These are phyloP conservation scores for Ustilago sp. DNA, from an alignment of 1,284 basidiomycete species.

Conservation along the genomic window DNA sequence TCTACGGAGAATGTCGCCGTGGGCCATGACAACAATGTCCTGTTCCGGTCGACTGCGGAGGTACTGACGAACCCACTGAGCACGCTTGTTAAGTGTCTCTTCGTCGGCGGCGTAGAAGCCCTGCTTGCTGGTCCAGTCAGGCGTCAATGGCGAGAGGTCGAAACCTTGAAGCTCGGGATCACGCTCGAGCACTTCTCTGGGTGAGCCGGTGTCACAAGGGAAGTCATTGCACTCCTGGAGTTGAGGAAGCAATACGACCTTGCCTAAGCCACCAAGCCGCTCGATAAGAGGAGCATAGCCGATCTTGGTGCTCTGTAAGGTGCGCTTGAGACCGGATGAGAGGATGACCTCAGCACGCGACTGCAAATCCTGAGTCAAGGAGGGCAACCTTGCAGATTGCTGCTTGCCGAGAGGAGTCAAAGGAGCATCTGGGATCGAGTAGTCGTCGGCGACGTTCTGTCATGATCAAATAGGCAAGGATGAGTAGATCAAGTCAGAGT, in stretches of 20 bases:
- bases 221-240: conserved; percentile 67
- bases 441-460: conserved; percentile 60
- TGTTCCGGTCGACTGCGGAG: conserved; percentile 64
- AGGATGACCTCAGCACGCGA: conserved; percentile 58
- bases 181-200: conserved; percentile 57
- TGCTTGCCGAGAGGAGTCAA: conserved; percentile 66
- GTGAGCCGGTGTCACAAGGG: conserved; percentile 68
- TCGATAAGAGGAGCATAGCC: conserved; percentile 61
- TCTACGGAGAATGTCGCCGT: conserved; percentile 67
- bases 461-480: neutral
- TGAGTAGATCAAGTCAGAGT: neutral
- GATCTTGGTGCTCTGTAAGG: conserved; percentile 65
- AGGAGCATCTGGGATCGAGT: conserved; percentile 65
- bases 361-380: conserved; percentile 55
- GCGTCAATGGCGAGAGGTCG: conserved; percentile 63
- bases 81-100: conserved; percentile 57
- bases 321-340: conserved; percentile 62
- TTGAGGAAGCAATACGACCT: conserved; percentile 63
- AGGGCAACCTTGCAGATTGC: conserved; percentile 59
- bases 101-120: conserved; percentile 67
- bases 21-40: conserved; percentile 67
- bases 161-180: conserved; percentile 62
- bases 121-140: conserved; percentile 67
- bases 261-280: conserved; percentile 58
- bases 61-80: conserved; percentile 67